phyloP scores from a whole-genome alignment of 352 stramenopile genomes.

The Phytophthora pistaciae region DNA sequence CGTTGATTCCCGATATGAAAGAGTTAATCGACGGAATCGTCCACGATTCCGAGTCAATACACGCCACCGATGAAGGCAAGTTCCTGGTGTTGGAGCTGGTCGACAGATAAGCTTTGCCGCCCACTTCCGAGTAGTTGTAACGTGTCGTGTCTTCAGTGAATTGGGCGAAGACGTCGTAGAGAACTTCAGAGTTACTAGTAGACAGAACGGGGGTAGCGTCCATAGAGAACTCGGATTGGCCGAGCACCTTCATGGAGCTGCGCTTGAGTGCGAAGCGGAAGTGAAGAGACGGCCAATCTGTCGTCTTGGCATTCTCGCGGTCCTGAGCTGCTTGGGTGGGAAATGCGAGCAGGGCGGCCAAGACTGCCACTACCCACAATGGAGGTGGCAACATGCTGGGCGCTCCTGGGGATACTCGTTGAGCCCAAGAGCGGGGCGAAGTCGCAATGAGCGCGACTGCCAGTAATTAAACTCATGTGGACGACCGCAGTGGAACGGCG shows the following conservation, averaged over 20 bases:
- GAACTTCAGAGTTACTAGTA: background rate
- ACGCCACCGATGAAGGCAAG: background rate
- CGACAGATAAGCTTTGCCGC: background rate
- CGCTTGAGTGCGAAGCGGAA: constrained; percentile 1
- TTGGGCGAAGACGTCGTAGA: constrained; percentile 10
- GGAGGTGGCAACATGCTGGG: no score
- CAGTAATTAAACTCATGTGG: no score
- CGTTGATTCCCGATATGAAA: constrained; percentile 9
- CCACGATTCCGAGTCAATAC: background rate
- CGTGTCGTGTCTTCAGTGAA: background rate
- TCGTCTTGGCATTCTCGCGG: background rate
- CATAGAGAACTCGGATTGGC: constrained; percentile 10
- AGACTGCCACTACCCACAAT: no score
- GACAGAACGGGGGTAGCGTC: constrained; percentile 3
- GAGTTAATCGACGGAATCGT: constrained; percentile 4
- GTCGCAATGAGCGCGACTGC: no score
- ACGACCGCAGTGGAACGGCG: no score
- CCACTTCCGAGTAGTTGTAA: background rate
- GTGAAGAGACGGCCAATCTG: background rate
- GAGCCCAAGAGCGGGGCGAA: no score
- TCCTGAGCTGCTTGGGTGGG: background rate
- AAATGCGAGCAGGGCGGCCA: no score
- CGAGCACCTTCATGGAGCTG: background rate
- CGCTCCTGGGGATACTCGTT: no score
- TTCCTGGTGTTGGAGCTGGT: background rate